Percentiles rank a stretch among this genome's conserved stretches.
Conservation (phyloP, 2,329 filamentous ascomycete genomes). For the Cercospora sp. region DNA sequence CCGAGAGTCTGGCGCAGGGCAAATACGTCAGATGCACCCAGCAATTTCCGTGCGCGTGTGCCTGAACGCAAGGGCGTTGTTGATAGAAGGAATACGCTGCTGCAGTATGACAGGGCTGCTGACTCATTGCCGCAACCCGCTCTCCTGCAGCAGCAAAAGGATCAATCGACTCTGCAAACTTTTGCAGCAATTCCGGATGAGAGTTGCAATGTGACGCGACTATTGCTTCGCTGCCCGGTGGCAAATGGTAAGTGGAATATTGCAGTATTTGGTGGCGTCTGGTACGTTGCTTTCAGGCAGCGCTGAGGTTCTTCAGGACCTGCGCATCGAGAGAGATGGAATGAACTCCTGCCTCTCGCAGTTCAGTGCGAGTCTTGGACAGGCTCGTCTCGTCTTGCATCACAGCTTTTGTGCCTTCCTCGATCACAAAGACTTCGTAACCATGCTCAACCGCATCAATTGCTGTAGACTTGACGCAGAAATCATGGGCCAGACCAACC, state of each 20-base stretch:
- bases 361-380: constrained; percentile 50
- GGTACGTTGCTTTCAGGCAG: background rate
- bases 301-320: constrained; percentile 11
- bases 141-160: background rate
- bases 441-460: constrained; percentile 74
- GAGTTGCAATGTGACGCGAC: background rate
- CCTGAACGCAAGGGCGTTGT: background rate
- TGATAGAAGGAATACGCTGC: background rate
- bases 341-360: constrained; percentile 18
- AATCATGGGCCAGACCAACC: constrained; percentile 84
- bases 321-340: constrained; percentile 14
- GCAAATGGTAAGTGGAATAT: background rate
- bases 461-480: constrained; percentile 81
- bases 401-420: constrained; percentile 76
- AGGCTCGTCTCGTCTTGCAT: constrained; percentile 60
- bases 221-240: background rate
- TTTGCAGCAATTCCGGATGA: background rate
- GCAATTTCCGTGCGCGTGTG: background rate
- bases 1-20: background rate
- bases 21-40: background rate
- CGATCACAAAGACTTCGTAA: constrained; percentile 73
- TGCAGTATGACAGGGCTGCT: background rate
- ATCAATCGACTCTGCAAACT: background rate
- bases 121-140: background rate
- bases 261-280: background rate